Conservation (phyloP, 805 yeast species). For the Ogataea philodendri region DNA sequence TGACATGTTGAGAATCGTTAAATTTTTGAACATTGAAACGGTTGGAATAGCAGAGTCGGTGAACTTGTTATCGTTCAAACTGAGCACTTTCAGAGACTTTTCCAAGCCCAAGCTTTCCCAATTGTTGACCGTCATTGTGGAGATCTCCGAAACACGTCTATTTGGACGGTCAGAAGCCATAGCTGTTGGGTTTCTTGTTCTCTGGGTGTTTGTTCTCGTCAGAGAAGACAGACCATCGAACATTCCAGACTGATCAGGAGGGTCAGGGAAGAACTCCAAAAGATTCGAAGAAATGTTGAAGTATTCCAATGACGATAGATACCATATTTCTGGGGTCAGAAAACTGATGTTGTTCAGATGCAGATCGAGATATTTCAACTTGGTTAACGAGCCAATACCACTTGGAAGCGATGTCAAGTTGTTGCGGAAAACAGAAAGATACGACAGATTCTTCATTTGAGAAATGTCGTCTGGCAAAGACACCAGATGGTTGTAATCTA, state of each 20-base stretch:
- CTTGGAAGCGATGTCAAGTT: slow-evolving; percentile 70
- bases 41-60: slow-evolving; percentile 73
- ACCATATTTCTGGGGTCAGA: slow-evolving; percentile 68
- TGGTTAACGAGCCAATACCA: slow-evolving; percentile 56
- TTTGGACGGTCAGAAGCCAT: slow-evolving; percentile 5
- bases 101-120: slow-evolving; percentile 20
- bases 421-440: slow-evolving; percentile 70
- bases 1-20: slow-evolving; percentile 68
- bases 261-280: slow-evolving; percentile 57
- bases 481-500: slow-evolving; percentile 81
- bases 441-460: slow-evolving; percentile 53
- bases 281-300: slow-evolving; percentile 76
- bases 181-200: slow-evolving; percentile 1
- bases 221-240: slow-evolving; percentile 11
- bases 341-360: slow-evolving; percentile 80
- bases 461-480: slow-evolving; percentile 70
- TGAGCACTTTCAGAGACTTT: slow-evolving; percentile 47
- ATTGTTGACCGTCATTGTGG: slow-evolving; percentile 5
- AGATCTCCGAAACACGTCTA: slow-evolving; percentile 18
- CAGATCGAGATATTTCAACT: slow-evolving; percentile 66
- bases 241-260: slow-evolving; percentile 33
- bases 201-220: slow-evolving; percentile 7
- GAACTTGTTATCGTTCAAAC: slow-evolving; percentile 80
- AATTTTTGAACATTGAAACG: slow-evolving; percentile 54
- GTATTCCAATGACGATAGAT: slow-evolving; percentile 49